phyloP scores from a whole-genome alignment of 2,329 filamentous ascomycete species.

The Clarireedia paspali region DNA sequence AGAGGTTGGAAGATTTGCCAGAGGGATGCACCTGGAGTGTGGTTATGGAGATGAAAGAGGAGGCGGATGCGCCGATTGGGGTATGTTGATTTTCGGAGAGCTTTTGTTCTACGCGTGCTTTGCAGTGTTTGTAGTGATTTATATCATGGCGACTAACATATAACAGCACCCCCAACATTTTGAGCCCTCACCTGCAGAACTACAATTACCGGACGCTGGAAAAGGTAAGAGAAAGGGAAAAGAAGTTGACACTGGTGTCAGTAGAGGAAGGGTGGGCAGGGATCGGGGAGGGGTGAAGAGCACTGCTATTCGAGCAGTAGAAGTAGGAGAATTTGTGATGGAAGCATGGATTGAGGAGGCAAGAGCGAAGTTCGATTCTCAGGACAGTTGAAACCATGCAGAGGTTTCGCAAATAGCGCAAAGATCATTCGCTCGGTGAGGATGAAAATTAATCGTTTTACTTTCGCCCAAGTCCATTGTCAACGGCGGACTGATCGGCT shows the following conservation, averaged over 20 bases:
- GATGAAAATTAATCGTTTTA: too few species aligned
- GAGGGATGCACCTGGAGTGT: constrained; percentile 65
- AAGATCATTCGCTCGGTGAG: too few species aligned
- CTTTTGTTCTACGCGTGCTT: constrained; percentile 38
- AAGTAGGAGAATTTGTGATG: constrained; percentile 57
- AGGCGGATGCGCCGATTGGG: constrained; percentile 48
- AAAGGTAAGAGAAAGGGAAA: background rate
- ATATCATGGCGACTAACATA: constrained; percentile 6
- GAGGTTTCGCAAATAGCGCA: too few species aligned
- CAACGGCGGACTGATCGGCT: too few species aligned
- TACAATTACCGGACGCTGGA: background rate
- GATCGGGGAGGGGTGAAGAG: constrained; percentile 46
- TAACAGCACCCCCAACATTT: background rate
- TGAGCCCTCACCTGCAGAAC: background rate
- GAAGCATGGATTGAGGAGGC: constrained; percentile 66
- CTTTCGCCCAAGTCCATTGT: too few species aligned
- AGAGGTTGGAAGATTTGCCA: constrained; percentile 50
- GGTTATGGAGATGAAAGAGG: constrained; percentile 63
- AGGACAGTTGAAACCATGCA: background rate
- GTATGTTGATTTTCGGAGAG: constrained; percentile 33
- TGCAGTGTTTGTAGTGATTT: constrained; percentile 43
- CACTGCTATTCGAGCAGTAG: constrained; percentile 53
- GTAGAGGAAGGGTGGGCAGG: constrained; percentile 27
- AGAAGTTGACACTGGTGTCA: background rate
- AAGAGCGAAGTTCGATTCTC: constrained; percentile 17